A percentile compares a stretch with the other conserved stretches of the same genome.
phyloP scores from a whole-genome alignment of 2,329 filamentous ascomycete genomes.

The Chaetoscypha palmicola region DNA sequence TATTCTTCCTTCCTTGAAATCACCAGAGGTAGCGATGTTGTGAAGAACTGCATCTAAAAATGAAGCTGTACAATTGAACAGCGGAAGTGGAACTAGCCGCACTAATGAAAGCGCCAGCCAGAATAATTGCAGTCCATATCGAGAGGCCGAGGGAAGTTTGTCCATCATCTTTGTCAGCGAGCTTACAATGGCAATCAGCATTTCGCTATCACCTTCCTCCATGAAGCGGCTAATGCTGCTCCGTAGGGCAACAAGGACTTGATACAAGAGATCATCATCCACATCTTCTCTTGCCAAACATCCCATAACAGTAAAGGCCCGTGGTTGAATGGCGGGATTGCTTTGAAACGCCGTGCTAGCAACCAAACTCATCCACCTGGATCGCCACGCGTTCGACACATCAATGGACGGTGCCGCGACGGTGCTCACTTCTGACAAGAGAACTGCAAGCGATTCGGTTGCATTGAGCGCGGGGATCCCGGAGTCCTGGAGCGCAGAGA shows the following conservation, averaged over 20 bases:
- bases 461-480: slow-evolving; percentile 34
- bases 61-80: slow-evolving; percentile 60
- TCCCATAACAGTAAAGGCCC: slow-evolving; percentile 65
- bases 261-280: slow-evolving; percentile 64
- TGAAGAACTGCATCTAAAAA: slow-evolving; percentile 58
- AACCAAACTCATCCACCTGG: slow-evolving; percentile 67
- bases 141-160: slow-evolving; percentile 58
- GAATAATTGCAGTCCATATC: slow-evolving; percentile 62
- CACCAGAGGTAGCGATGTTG: slow-evolving; percentile 55
- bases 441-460: slow-evolving; percentile 54
- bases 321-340: slow-evolving; percentile 63
- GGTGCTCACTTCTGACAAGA: slow-evolving; percentile 57
- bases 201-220: slow-evolving; percentile 57
- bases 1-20: slow-evolving; percentile 53
- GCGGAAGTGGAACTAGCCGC: slow-evolving; percentile 51
- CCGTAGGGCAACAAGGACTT: slow-evolving; percentile 60
- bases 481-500: slow-evolving; percentile 47
- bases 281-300: slow-evolving; percentile 65
- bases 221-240: slow-evolving; percentile 59
- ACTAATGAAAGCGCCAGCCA: slow-evolving; percentile 63
- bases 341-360: slow-evolving; percentile 68
- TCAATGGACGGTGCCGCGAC: slow-evolving; percentile 58
- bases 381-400: slow-evolving; percentile 61
- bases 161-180: slow-evolving; percentile 65
- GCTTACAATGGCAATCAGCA: slow-evolving; percentile 61